Evolutionary conservation across 805 yeast genomes (phyloP).

Genomic region (Hanseniaspora jakobsenii): DNA sequence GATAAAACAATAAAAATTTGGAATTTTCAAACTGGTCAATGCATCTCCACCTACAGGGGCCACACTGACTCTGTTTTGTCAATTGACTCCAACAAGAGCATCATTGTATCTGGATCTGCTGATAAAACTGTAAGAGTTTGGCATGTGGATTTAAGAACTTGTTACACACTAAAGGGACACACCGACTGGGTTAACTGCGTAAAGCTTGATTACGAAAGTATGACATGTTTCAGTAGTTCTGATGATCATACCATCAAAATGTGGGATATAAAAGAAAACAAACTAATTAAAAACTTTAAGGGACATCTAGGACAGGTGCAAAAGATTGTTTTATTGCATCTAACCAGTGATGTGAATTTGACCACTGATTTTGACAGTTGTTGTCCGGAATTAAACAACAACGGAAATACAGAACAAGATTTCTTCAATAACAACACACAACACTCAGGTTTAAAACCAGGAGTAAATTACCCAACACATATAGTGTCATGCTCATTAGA

Average conservation of each 20-base stretch:
- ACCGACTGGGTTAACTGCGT: conserved; percentile 86
- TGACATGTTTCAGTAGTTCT: conserved; percentile 71
- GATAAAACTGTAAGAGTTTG: conserved; percentile 88
- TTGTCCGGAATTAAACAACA: conserved; percentile 16
- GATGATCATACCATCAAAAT: conserved; percentile 87
- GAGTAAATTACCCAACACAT: conserved; percentile 57
- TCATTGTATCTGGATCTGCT: conserved; percentile 87
- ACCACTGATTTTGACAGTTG: conserved; percentile 32
- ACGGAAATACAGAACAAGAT: conserved; percentile 16
- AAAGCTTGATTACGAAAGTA: conserved; percentile 66
- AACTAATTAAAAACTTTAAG: conserved; percentile 62
- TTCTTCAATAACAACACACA: conserved; percentile 19
- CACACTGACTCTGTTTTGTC: conserved; percentile 77
- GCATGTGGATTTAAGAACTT: conserved; percentile 89
- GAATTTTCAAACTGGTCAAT: conserved; percentile 91
- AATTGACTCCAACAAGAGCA: conserved; percentile 67
- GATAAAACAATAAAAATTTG: conserved; percentile 89
- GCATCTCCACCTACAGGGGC: conserved; percentile 86
- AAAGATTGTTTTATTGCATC: conserved; percentile 73
- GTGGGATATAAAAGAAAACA: conserved; percentile 83
- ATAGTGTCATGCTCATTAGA: conserved; percentile 78
- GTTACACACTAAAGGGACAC: conserved; percentile 88
- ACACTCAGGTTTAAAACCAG: conserved; percentile 24
- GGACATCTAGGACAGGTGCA: conserved; percentile 95
- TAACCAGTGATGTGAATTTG: conserved; percentile 49